These are phyloP conservation scores for Pharus latifolius DNA, from an alignment of 176 grass and related monocot species.

Conservation along the genomic window DNA sequence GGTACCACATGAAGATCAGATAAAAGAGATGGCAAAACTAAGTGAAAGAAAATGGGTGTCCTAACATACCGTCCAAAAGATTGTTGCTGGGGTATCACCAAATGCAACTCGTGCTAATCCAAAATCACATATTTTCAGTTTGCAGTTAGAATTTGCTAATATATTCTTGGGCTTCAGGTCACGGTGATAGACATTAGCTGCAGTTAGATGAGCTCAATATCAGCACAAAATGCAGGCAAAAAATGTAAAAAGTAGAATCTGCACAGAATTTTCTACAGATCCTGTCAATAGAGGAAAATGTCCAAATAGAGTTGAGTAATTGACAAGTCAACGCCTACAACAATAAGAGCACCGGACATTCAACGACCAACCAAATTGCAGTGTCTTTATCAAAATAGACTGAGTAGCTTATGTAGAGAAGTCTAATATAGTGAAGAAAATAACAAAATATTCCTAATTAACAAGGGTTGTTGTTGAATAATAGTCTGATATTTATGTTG, in stretches of 20 bases:
- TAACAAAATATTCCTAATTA: background rate
- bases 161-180: constrained; percentile 99
- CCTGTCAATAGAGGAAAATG: background rate
- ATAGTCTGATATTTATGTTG: background rate
- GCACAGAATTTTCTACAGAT: background rate
- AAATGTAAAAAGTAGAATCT: background rate
- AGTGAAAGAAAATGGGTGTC: background rate
- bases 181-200: constrained; percentile 96
- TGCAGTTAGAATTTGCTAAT: constrained; percentile 98
- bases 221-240: constrained; percentile 2
- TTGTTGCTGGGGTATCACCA: constrained; percentile 73
- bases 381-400: background rate
- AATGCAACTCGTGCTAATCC: constrained; percentile 95
- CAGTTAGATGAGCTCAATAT: constrained; percentile 14
- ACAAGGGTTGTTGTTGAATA: background rate
- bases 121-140: constrained; percentile 99
- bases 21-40: background rate
- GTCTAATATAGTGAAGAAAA: background rate
- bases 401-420: background rate
- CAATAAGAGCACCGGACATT: background rate
- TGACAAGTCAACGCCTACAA: background rate
- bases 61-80: constrained; percentile 93
- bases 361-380: background rate
- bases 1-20: background rate
- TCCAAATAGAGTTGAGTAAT: background rate